phyloP scores from a whole-genome alignment of 192 early-diverging fungal species.

The Lobulomyces angularis region DNA sequence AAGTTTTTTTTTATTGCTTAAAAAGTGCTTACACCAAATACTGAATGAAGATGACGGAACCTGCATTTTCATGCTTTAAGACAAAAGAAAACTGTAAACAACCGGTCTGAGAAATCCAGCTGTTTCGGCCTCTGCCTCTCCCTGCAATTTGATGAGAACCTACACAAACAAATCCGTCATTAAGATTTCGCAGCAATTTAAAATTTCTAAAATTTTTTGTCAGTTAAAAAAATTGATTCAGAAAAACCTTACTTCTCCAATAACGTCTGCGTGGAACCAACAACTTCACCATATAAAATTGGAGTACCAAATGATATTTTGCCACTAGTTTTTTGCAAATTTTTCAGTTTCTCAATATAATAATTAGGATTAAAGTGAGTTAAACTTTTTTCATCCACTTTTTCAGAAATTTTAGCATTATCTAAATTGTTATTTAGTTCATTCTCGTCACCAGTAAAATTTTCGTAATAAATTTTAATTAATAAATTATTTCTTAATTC shows the following conservation, averaged over 20 bases:
- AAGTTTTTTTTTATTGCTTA: no score
- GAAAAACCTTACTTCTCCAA: conserved; percentile 58
- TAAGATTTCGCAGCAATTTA: conserved; percentile 47
- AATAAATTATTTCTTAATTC: no score
- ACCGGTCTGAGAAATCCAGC: conserved; percentile 88
- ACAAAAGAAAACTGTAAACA: conserved; percentile 79
- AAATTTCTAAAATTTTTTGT: no score
- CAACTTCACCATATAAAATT: conserved; percentile 64
- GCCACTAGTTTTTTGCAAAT: conserved; percentile 22
- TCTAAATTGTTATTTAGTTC: no score
- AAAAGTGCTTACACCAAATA: conserved; percentile 87
- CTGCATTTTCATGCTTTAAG: conserved; percentile 54
- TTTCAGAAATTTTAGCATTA: no score
- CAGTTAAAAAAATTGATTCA: conserved; percentile 4
- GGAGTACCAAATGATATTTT: conserved; percentile 46
- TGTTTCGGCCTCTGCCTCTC: conserved; percentile 78
- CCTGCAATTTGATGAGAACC: conserved; percentile 76
- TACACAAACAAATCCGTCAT: conserved; percentile 66
- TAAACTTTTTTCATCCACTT: no score
- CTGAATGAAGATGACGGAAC: conserved; percentile 79
- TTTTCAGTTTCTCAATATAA: conserved; percentile 32
- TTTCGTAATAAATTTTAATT: no score
- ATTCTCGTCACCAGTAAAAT: no score
- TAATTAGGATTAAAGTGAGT: no score
- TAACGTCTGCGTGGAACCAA: conserved; percentile 84